phyloP scores from a whole-genome alignment of 2,329 filamentous ascomycete genomes.

The Chlorencoelia australis region DNA sequence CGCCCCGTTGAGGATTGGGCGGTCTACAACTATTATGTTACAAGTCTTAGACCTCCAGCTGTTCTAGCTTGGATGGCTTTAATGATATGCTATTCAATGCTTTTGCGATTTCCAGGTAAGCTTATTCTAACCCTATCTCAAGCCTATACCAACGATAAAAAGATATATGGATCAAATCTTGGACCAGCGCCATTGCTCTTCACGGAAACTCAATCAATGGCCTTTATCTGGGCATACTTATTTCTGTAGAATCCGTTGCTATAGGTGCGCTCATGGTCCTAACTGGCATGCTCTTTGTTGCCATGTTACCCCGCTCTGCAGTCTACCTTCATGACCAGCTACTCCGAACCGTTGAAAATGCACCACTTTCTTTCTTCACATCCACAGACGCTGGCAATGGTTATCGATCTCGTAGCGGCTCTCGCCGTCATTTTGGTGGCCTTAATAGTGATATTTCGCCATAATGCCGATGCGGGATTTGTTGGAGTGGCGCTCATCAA shows the following conservation, averaged over 20 bases:
- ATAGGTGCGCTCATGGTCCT: conserved; percentile 9
- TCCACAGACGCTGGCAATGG: conserved; percentile 32
- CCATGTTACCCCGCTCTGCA: conserved; percentile 43
- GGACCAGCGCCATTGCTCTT: conserved; percentile 25
- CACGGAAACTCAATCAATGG: conserved; percentile 17
- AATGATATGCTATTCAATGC: conserved; percentile 9
- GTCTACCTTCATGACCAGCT: conserved; percentile 38
- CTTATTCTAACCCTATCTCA: conserved; percentile 5
- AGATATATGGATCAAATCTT: conserved; percentile 34
- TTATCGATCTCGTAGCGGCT: conserved; percentile 19
- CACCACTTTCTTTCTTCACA: conserved; percentile 34
- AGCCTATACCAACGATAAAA: conserved; percentile 21
- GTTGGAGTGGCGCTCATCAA: conserved; percentile 24
- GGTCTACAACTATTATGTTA: conserved; percentile 15
- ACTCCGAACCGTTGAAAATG: conserved; percentile 34
- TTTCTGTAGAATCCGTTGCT: conserved; percentile 17
- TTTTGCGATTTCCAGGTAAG: conserved; percentile 12
- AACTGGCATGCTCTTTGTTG: conserved; percentile 36
- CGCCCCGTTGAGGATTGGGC: conserved; percentile 14
- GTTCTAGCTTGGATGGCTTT: conserved; percentile 7
- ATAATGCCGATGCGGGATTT: conserved; percentile 14
- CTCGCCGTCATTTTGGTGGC: conserved; percentile 26
- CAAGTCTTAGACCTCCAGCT: conserved; percentile 9
- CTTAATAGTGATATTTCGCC: conserved; percentile 24
- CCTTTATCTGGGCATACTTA: conserved; percentile 16